Evolutionary conservation across 1,139 yeast genomes (phyloP), one percentile per base, ranked within the genome.

Genomic region (Protomyces gravidus): DNA sequence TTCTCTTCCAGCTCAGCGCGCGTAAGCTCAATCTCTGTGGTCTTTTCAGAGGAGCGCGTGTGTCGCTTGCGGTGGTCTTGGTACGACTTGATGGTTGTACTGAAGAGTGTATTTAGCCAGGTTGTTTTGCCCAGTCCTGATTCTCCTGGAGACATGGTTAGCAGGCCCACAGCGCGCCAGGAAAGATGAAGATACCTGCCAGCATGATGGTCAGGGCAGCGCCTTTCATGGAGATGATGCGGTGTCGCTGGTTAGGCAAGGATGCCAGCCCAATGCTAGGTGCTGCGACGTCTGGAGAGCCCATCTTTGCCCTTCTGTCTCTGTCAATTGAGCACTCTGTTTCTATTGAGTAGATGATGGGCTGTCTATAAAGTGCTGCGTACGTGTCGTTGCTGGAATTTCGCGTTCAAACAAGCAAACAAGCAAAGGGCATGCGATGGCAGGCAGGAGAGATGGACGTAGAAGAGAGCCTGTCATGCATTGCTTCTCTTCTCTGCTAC

Each of bases 131-230:
- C 69, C 15, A 57, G 49, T 11, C 63, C 64, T 15, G 60, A 45
- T 33, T 59, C 61, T 1, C 61, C 61, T 59, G 27, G 5, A n/a
- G n/a, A 28, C 23, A 27, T 6, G 21, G 15, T 60, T 23, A 32
- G 40, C 7, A 3, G 3, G 85, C 64, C 95, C 97, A 58, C 89
- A 78, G 4, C 97, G 97, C 61, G 92, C 84, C 74, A 90, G 47
- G 26, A 17, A 15, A 11, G 25, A 5, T 6, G 26, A 19, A 1
- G 1, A 23, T 97, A 68, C 98, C 98, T 50, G 95, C 94, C 47
- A 92, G 85, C 97, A 92, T 89, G 66, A 92, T 68, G 57, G 97
- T 92, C 77, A 90, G 87, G 25, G 86, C 81, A 62, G 95, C 90
- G 48, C 97, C 98, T 65, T 84, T 80, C 67, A 87, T 86, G 65